These are phyloP conservation scores for Immersiella caudata DNA, from an alignment of 495 filamentous ascomycete species.

Conservation along the genomic window DNA sequence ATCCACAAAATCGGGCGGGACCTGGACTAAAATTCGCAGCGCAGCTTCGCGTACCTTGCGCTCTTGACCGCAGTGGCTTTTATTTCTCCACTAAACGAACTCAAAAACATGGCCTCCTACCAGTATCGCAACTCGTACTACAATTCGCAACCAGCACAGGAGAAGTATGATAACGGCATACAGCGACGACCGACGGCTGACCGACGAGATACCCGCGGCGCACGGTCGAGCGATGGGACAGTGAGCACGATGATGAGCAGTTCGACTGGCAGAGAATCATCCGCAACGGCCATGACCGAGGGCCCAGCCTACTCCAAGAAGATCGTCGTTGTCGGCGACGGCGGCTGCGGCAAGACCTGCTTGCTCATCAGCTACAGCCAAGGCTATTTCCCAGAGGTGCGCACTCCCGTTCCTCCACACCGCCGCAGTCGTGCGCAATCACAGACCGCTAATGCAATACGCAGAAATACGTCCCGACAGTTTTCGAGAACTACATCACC, in stretches of 20 bases:
- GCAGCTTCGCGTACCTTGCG: not conserved
- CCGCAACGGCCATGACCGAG: slow-evolving; percentile 82
- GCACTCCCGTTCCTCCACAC: slow-evolving; percentile 25
- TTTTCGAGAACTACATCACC: slow-evolving; percentile 99
- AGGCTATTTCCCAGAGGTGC: slow-evolving; percentile 97
- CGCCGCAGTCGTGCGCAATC: not conserved
- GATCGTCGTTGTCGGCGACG: slow-evolving; percentile 97
- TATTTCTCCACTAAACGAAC: slow-evolving; percentile 25
- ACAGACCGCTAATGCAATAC: slow-evolving; percentile 8
- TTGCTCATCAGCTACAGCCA: slow-evolving; percentile 96
- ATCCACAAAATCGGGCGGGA: not conserved
- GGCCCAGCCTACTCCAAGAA: slow-evolving; percentile 96
- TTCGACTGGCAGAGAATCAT: slow-evolving; percentile 68
- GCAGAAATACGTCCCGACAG: slow-evolving; percentile 99
- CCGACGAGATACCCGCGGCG: slow-evolving; percentile 48
- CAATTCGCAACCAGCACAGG: slow-evolving; percentile 34
- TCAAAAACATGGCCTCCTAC: slow-evolving; percentile 45
- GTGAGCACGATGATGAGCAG: slow-evolving; percentile 75
- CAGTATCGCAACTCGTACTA: slow-evolving; percentile 52
- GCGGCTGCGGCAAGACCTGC: slow-evolving; percentile 98
- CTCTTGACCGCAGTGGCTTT: not conserved
- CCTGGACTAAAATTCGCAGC: not conserved
- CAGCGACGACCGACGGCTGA: slow-evolving; percentile 40
- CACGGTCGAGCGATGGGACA: slow-evolving; percentile 67
- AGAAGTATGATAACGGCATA: slow-evolving; percentile 46